These are phyloP conservation scores for Cladobotryum mycophilum DNA, from an alignment of 2,329 filamentous ascomycete species.

Conservation along the genomic window DNA sequence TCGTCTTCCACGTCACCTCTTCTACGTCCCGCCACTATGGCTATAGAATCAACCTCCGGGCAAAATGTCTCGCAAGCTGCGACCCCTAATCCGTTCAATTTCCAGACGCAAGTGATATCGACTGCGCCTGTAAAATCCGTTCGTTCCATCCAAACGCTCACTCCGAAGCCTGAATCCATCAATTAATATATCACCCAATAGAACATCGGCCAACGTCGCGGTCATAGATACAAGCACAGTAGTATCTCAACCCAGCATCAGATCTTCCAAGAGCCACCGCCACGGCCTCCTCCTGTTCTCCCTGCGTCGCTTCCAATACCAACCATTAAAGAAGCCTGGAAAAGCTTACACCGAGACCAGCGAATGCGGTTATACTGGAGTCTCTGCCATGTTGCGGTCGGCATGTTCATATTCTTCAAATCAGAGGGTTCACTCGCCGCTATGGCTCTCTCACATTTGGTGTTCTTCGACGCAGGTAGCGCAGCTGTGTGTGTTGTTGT, in stretches of 20 bases:
- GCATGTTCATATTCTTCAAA: conserved; percentile 77
- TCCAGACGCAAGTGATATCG: conserved; percentile 74
- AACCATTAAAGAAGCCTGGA: conserved; percentile 79
- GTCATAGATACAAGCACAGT: conserved; percentile 97
- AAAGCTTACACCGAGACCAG: conserved; percentile 85
- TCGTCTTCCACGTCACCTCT: neutral
- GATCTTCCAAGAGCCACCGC: conserved; percentile 89
- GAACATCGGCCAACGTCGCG: conserved; percentile 85
- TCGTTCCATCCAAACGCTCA: conserved; percentile 25
- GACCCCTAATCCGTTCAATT: conserved; percentile 77
- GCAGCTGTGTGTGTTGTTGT: conserved; percentile 87
- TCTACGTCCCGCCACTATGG: conserved; percentile 22
- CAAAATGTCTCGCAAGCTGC: conserved; percentile 16
- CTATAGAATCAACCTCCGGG: conserved; percentile 13
- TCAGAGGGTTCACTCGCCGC: conserved; percentile 82
- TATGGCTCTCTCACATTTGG: conserved; percentile 84
- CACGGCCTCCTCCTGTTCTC: conserved; percentile 76
- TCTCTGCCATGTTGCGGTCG: conserved; percentile 76
- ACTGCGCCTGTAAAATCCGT: conserved; percentile 73
- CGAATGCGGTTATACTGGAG: conserved; percentile 82
- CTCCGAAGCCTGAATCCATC: no score
- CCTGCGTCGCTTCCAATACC: conserved; percentile 90
- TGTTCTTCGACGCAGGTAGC: conserved; percentile 92
- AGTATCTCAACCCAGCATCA: conserved; percentile 84
- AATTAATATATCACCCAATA: conserved; percentile 27